These are phyloP conservation scores for Pyrenophora seminiperda DNA, from an alignment of 2,329 filamentous ascomycete species.

Conservation along the genomic window DNA sequence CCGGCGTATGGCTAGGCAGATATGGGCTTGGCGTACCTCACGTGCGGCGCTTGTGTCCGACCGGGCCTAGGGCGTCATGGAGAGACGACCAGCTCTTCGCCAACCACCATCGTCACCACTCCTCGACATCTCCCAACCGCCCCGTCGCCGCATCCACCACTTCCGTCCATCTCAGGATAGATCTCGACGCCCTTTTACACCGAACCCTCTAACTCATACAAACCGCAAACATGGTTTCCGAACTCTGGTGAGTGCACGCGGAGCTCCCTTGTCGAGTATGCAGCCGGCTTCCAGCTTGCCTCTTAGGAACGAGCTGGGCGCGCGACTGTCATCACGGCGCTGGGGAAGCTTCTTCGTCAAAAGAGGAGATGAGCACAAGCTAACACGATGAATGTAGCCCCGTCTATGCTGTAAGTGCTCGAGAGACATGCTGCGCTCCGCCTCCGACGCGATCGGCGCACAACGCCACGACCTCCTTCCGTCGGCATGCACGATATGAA, in stretches of 20 bases:
- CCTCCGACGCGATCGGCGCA: conserved; percentile 30
- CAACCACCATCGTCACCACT: conserved; percentile 47
- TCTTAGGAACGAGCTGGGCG: conserved; percentile 44
- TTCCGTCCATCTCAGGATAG: conserved; percentile 37
- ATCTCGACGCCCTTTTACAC: conserved; percentile 30
- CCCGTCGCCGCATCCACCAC: conserved; percentile 36
- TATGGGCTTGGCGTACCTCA: conserved; percentile 29
- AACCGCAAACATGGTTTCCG: conserved; percentile 70
- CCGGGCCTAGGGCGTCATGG: conserved; percentile 22
- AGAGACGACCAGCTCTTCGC: conserved; percentile 34
- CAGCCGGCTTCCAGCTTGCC: conserved; percentile 47
- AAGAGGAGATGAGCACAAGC: conserved; percentile 27
- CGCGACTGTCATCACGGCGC: conserved; percentile 21
- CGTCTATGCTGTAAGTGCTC: conserved; percentile 93
- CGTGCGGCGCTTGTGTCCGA: conserved; percentile 26
- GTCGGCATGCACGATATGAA: conserved; percentile 17
- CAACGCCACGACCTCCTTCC: conserved; percentile 19
- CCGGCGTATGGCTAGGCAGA: conserved; percentile 1
- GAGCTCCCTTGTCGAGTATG: conserved; percentile 35
- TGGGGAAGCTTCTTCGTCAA: conserved; percentile 5
- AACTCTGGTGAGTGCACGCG: conserved; percentile 74
- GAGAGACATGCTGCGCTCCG: conserved; percentile 23
- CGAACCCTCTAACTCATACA: conserved; percentile 24
- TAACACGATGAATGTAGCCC: conserved; percentile 65
- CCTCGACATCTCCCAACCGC: conserved; percentile 36